Base-by-base conservation (phyloP, 208 protist species). In the Trypanosoma cruzi region DNA sequence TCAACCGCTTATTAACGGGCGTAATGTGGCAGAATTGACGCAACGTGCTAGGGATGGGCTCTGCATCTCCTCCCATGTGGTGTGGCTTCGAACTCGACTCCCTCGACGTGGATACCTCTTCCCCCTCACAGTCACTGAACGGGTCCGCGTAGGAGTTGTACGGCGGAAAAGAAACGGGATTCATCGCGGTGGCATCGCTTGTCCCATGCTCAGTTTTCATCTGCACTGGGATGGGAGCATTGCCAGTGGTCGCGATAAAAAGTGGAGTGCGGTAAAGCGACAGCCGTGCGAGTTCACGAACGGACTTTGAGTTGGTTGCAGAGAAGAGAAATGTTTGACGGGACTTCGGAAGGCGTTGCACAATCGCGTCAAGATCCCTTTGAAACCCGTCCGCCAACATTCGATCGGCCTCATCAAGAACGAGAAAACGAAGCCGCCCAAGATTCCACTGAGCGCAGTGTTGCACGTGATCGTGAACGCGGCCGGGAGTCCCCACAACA, bases 361-460 rank as follows among this genome's bases (percentile, higher is more conserved):
- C 68, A 66, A 99, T 94, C 20, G 88, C 80, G 54, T 90, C 94
- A n/a, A 99, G 96, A 81, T 99, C 97, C 52, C 94, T 94, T 78
- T 99, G 97, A 72, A 99, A 99, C 61, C 98, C 99, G 81, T 99
- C 99, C 68, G 99, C 98, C 8, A 99, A 89, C 98, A 99, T 99
- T 57, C 98, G 88, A 79, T 99, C 99, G 1, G 99, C 99, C 80
- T 99, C 99, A 77, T 99, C 99, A n/a, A 99, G 85, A 48, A 99
- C 95, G 7, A 99, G 84, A 66, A 92, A 98, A 22, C 91, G 98
- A 75, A 98, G 92, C 59, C 94, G 92, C 53, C 94, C 92, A 20
- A 99, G 81, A 54, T 97, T 79, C 80, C 84, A 81, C 0, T 75
- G 79, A 18, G 73, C 77, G 64, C 83, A 92, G 67, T 97, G 83